A percentile compares a stretch with the other conserved stretches of the same genome.
Evolutionary conservation across 108 stramenopile genomes (phyloP).

Genomic region (Chaetoceros muelleri): DNA sequence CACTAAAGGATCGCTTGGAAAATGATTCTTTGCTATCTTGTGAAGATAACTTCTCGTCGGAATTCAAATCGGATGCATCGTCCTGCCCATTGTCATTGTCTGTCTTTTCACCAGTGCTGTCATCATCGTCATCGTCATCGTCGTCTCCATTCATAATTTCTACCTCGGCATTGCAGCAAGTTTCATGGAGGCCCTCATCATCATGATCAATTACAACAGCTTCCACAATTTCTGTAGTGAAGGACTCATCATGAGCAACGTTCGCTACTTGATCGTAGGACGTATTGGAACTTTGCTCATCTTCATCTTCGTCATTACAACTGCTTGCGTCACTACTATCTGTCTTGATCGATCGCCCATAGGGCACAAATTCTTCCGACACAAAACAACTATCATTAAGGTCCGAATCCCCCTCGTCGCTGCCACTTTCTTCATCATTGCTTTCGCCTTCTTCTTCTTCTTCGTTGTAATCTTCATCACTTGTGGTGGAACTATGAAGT

Average conservation of each 20-base stretch:
- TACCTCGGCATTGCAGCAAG: neutral
- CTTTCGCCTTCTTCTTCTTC: neutral
- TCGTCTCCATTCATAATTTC: neutral
- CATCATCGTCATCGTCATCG: conserved; percentile 1
- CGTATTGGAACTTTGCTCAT: neutral
- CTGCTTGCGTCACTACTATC: neutral
- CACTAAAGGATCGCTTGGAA: conserved; percentile 5
- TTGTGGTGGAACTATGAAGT: neutral
- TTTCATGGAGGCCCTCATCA: neutral
- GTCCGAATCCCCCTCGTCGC: neutral
- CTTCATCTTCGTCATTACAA: neutral
- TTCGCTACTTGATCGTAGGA: neutral
- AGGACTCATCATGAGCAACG: neutral
- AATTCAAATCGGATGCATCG: neutral
- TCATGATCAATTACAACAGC: neutral
- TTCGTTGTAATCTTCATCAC: neutral
- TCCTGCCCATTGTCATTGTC: conserved; percentile 4
- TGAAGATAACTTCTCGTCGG: conserved; percentile 17
- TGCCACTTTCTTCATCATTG: neutral
- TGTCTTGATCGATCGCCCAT: neutral
- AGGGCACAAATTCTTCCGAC: neutral
- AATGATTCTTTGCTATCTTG: conserved; percentile 13
- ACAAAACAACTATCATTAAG: neutral
- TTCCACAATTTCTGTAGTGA: neutral
- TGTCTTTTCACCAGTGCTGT: neutral